Conservation (phyloP, 805 yeast genomes). For the Saturnispora galanensis region DNA sequence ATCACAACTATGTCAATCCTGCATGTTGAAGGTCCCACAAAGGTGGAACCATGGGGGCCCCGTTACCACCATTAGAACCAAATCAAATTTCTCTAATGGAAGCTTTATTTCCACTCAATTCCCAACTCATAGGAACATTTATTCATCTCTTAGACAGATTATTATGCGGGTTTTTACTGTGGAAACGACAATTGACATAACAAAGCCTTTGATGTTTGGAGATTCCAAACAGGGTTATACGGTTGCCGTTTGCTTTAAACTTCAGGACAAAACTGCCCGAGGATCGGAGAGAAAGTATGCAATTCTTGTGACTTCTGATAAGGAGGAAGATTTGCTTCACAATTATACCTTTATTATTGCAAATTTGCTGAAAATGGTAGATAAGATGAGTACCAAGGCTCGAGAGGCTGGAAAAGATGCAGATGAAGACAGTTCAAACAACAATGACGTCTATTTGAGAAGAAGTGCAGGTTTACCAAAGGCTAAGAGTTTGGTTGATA, state of each 20-base stretch:
- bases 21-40: constrained; percentile 31
- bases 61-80: constrained; percentile 10
- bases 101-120: constrained; percentile 49
- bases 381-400: constrained; percentile 27
- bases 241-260: constrained; percentile 48
- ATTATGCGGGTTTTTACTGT: constrained; percentile 58
- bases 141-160: constrained; percentile 46
- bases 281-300: constrained; percentile 67
- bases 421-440: constrained; percentile 20
- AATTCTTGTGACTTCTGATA: constrained; percentile 46
- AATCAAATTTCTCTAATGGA: constrained; percentile 3
- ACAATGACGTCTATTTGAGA: constrained; percentile 46
- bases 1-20: constrained; percentile 43
- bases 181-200: constrained; percentile 50
- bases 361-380: constrained; percentile 32
- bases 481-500: constrained; percentile 45
- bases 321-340: constrained; percentile 40
- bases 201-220: constrained; percentile 54
- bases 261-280: constrained; percentile 55
- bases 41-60: neutral
- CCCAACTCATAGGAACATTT: constrained; percentile 42
- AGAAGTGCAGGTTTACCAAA: constrained; percentile 41
- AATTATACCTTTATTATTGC: constrained; percentile 44
- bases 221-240: constrained; percentile 55
- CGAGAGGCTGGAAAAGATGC: constrained; percentile 15